Evolutionary conservation across 768 basidiomycete genomes (phyloP), one percentile per base, ranked within the genome.

Genomic region (Phanerodontia chrysosporium): DNA sequence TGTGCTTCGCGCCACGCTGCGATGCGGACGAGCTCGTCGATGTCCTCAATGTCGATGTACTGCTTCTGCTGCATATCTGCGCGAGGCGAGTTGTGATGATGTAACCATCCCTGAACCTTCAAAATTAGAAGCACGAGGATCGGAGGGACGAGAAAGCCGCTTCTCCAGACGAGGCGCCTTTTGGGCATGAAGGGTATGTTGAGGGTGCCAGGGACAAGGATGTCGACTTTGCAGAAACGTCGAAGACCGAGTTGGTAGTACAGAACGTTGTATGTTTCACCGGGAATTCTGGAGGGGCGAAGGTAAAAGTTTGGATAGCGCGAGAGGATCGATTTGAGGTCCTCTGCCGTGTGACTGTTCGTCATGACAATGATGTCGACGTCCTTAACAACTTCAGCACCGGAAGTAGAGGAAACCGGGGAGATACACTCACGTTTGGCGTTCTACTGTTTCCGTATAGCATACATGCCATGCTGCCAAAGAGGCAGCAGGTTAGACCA

Each of bases 291-390:
- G 22, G 62, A 56, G 2, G 55, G 49, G 18, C 36, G 54, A 9
- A 60, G 55, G 29, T 64, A 60, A 36, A 58, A 64, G 22, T 25
- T 25, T 1, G 30, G 45, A 27, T 21, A 9, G 12, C 27, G 39
- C 1, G 39, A 49, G 29, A 83, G 65, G 44, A 74, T 65, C 8
- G 53, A 58, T 59, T 83, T 82, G 59, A 83, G 71, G 6, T 65
- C 63, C 64, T 79, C 79, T 39, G 69, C 69, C 3, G 68, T 64
- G 53, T 73, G 64, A 7, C 30, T 28, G 0, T 65, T 59, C 5
- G 76, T 74, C 42, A 80, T 63, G 13, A 81, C 75, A 27, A 80
- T 71, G 3, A 82, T 67, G 58, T 82, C 80, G 12, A 80, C 69
- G 60, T 82, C 81, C 80, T 56, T 25, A 18, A 9, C n/a, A 30